Percentiles rank a stretch among this genome's conserved stretches.
phyloP scores from a whole-genome alignment of 2,329 filamentous ascomycete species.

The Trichoderma sp. region DNA sequence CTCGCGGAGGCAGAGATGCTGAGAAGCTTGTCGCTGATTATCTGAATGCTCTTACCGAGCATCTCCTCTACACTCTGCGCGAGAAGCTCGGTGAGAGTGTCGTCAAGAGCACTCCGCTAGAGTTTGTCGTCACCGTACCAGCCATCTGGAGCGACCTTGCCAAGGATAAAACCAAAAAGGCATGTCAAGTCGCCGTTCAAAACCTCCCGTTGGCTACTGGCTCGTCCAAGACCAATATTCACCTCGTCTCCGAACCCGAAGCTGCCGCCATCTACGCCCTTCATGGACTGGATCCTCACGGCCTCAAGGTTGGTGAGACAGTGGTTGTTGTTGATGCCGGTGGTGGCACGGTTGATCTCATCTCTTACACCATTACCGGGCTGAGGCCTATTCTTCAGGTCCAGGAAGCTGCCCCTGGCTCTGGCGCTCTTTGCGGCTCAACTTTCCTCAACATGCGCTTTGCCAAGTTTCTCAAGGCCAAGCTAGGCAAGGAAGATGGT shows the following conservation, averaged over 20 bases:
- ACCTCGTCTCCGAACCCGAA: slow-evolving; percentile 54
- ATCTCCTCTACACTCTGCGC: slow-evolving; percentile 50
- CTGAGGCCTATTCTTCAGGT: slow-evolving; percentile 51
- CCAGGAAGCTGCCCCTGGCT: slow-evolving; percentile 50
- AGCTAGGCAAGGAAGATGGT: slow-evolving; percentile 45
- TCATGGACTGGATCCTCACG: slow-evolving; percentile 45
- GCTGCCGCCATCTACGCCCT: slow-evolving; percentile 54
- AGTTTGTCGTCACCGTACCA: slow-evolving; percentile 59
- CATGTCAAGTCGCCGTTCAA: slow-evolving; percentile 45
- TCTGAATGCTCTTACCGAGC: slow-evolving; percentile 48
- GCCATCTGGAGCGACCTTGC: slow-evolving; percentile 60
- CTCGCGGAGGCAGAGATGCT: slow-evolving; percentile 41
- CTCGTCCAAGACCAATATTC: slow-evolving; percentile 39
- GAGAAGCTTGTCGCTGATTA: slow-evolving; percentile 53
- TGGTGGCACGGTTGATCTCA: slow-evolving; percentile 56
- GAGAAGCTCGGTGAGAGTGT: slow-evolving; percentile 49
- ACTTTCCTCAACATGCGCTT: slow-evolving; percentile 52
- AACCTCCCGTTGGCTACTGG: slow-evolving; percentile 34
- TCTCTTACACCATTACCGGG: slow-evolving; percentile 52
- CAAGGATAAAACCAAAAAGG: slow-evolving; percentile 53
- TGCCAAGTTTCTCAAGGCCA: slow-evolving; percentile 45
- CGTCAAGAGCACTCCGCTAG: slow-evolving; percentile 47
- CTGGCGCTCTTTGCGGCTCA: slow-evolving; percentile 52
- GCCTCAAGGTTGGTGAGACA: slow-evolving; percentile 48
- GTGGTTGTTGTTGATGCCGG: slow-evolving; percentile 58